Conservation (phyloP, 306 rosid genomes). For the Inga leiocalycina region DNA sequence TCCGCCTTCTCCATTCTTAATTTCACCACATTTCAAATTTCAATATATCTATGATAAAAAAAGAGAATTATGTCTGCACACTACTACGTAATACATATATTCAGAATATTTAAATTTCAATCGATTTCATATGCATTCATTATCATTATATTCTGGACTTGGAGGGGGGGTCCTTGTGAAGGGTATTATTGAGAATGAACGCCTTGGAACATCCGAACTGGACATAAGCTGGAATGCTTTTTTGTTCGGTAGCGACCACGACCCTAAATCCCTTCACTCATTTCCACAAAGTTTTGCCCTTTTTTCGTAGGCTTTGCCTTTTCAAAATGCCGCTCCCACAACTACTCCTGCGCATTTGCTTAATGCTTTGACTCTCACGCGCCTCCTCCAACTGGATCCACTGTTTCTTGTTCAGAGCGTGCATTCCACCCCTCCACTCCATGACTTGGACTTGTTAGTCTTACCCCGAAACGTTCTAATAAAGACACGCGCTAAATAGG, state of each 20-base stretch:
- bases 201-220: conserved; percentile 35
- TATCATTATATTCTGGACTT: conserved; percentile 22
- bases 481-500: conserved; percentile 44
- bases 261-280: conserved; percentile 30
- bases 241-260: conserved; percentile 53
- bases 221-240: conserved; percentile 58
- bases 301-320: not conserved
- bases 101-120: too few species aligned
- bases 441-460: not conserved
- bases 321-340: not conserved
- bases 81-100: too few species aligned
- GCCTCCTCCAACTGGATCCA: not conserved
- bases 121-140: not conserved
- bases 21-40: not conserved
- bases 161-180: not conserved
- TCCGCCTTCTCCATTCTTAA: not conserved
- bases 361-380: conserved; percentile 42
- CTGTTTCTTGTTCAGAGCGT: conserved; percentile 30
- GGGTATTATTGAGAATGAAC: not conserved
- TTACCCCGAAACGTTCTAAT: not conserved
- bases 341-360: not conserved
- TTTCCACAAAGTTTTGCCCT: conserved; percentile 41
- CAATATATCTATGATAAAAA: not conserved
- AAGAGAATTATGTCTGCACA: too few species aligned
- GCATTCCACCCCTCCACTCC: not conserved